phyloP scores from a whole-genome alignment of 1,284 basidiomycete genomes.

The Sporisorium reilianum region DNA sequence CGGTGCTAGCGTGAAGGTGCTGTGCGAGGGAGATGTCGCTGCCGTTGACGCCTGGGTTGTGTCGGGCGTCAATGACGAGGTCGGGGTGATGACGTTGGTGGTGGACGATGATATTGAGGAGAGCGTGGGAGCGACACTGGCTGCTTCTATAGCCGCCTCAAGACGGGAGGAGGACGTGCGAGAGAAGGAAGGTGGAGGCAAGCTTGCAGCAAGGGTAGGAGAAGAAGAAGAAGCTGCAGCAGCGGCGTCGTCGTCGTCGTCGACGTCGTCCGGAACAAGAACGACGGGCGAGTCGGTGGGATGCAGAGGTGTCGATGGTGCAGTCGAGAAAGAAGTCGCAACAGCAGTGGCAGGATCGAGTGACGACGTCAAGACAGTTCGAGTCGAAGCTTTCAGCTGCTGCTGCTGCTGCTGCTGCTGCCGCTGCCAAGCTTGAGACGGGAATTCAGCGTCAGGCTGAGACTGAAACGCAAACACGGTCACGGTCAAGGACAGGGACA shows the following conservation, averaged over 20 bases:
- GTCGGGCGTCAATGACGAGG: conserved; percentile 7
- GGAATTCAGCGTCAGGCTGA: conserved; percentile 8
- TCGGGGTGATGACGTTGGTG: conserved; percentile 16
- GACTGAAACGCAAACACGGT: no score
- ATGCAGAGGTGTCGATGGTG: conserved; percentile 19
- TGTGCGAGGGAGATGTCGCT: conserved; percentile 25
- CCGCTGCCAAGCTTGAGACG: conserved; percentile 7
- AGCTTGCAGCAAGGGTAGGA: conserved; percentile 1
- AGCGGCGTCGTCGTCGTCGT: no score
- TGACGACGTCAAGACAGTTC: not conserved
- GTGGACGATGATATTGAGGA: conserved; percentile 18
- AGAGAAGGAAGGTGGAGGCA: conserved; percentile 6
- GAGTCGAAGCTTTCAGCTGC: conserved; percentile 1
- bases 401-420: not conserved
- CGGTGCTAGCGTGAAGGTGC: no score
- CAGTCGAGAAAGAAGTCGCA: conserved; percentile 21
- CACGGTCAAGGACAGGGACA: no score
- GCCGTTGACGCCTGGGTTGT: conserved; percentile 15
- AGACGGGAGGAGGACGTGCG: conserved; percentile 7
- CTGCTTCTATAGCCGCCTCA: not conserved
- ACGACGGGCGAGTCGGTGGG: conserved; percentile 14
- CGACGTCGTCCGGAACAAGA: conserved; percentile 1
- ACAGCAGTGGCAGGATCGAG: not conserved
- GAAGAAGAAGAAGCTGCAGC: conserved; percentile 2
- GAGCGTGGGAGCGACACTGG: conserved; percentile 10